These are phyloP conservation scores for Fusarium xyrophilum DNA, from an alignment of 2,329 filamentous ascomycete species.

Conservation along the genomic window DNA sequence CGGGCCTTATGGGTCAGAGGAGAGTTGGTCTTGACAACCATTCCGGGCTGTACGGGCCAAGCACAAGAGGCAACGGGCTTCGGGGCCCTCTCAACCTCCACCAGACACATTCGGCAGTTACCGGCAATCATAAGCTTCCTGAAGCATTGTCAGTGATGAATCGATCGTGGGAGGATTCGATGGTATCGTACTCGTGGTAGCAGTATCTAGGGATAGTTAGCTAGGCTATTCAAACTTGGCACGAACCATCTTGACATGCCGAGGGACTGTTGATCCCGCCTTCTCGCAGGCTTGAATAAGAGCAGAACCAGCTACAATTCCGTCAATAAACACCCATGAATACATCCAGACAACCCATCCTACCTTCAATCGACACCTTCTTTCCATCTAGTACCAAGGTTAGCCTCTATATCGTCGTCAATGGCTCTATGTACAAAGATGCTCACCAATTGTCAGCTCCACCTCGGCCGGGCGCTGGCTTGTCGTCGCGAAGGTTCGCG, in stretches of 20 bases:
- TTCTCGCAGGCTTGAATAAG: conserved; percentile 99
- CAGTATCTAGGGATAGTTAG: conserved; percentile 75
- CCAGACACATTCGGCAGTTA: conserved; percentile 99
- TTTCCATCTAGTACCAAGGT: conserved; percentile 76
- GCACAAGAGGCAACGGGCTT: conserved; percentile 98
- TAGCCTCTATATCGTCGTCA: conserved; percentile 43
- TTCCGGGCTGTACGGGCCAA: conserved; percentile 97
- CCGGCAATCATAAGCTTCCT: conserved; percentile 99
- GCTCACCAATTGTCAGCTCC: conserved; percentile 88
- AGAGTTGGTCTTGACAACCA: conserved; percentile 99
- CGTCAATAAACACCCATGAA: conserved; percentile 46
- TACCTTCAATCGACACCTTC: conserved; percentile 98
- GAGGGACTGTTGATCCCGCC: conserved; percentile 87
- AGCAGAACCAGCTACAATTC: conserved; percentile 81
- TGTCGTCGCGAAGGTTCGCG: conserved; percentile 83
- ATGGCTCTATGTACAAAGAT: conserved; percentile 42
- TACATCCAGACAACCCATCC: conserved; percentile 32
- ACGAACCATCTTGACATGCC: conserved; percentile 57
- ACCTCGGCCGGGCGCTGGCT: conserved; percentile 84
- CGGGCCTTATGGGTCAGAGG: conserved; percentile 95
- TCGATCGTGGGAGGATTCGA: conserved; percentile 40
- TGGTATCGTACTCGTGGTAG: conserved; percentile 85
- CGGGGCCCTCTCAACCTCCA: conserved; percentile 94
- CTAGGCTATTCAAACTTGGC: conserved; percentile 34
- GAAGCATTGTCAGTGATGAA: conserved; percentile 51